These are phyloP conservation scores for Ascochyta viciae-villosae DNA, from an alignment of 2,329 filamentous ascomycete genomes.

Conservation along the genomic window DNA sequence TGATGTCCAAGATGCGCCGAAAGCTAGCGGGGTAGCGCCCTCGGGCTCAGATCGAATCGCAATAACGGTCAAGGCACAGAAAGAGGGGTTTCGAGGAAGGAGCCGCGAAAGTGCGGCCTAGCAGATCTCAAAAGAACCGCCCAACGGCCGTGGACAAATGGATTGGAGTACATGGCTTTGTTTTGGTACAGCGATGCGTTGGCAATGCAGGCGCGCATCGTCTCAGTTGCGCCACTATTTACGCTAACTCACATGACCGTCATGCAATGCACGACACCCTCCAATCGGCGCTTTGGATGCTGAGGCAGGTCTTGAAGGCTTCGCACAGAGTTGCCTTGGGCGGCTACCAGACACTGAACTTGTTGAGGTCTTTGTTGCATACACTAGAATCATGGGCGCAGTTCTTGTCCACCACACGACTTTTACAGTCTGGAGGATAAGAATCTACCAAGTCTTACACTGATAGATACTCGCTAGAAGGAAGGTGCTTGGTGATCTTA, in stretches of 20 bases:
- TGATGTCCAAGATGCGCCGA: conserved; percentile 9
- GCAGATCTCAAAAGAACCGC: conserved; percentile 27
- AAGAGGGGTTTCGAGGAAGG: conserved; percentile 26
- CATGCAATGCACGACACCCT: conserved; percentile 17
- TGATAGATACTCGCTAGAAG: too few species aligned
- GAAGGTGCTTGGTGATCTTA: too few species aligned
- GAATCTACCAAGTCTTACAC: too few species aligned
- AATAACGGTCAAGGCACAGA: conserved; percentile 12
- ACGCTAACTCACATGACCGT: conserved; percentile 19
- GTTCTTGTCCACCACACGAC: not conserved
- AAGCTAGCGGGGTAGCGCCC: conserved; percentile 28
- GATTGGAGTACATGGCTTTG: conserved; percentile 38
- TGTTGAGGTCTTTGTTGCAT: not conserved
- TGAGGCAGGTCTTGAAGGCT: conserved; percentile 10
- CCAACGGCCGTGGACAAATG: conserved; percentile 38
- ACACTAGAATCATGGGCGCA: not conserved
- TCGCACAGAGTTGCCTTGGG: not conserved
- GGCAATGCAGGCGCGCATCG: conserved; percentile 35
- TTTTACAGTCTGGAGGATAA: too few species aligned
- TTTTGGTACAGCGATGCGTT: conserved; percentile 45
- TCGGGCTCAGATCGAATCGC: conserved; percentile 8
- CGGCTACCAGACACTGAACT: not conserved
- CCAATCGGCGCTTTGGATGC: conserved; percentile 24
- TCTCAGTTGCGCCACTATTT: conserved; percentile 9
- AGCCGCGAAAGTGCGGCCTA: conserved; percentile 28